Evolutionary conservation across 305 asterid genomes (phyloP), one percentile per base, ranked within the genome.

Genomic region (Nicotiana rustica): DNA sequence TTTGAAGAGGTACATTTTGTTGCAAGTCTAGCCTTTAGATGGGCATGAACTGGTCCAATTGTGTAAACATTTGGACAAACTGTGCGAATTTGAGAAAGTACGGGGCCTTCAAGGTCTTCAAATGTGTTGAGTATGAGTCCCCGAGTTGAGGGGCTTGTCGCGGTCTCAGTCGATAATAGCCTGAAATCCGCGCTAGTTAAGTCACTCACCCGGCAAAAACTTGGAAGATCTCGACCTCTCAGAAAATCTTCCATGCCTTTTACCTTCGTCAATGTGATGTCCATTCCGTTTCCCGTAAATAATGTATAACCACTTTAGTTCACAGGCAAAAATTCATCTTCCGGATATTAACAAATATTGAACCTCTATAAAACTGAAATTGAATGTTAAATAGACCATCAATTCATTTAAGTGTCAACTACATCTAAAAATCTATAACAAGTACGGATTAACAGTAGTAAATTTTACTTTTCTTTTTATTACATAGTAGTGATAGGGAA

Each of bases 211-310:
- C 88, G 85, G 76, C 67, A 81, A 9, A 81, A 67, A 17, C 84
- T 75, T 0, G 88, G 91, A 18, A 90, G 55, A 57, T 90, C 92
- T 9, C 91, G 88, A 15, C 85, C 81, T 1, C 92, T 81, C 66
- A 90, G 86, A 59, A 88, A 15, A 6, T 77, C 83, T 41, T 88
- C 90, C 92, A 86, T 90, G 47, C 89, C 92, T 3, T 86, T 86
- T 6, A 90, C n/a, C 18, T 86, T 82, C 4, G 78, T n/a, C 25
- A 25, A 25, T 25, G 25, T 25, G 25, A 25, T 25, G 25, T 25
- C 25, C 25, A 25, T 25, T 25, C 25, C 25, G 25, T 25, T 25
- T 25, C 25, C 25, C 25, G 25, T 25, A 25, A 25, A 25, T 25
- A 25, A 25, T 25, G 25, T 25, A 25, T 25, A 25, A 25, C 25